phyloP scores from a whole-genome alignment of 2,329 filamentous ascomycete species.

The Teratosphaeria destructans region DNA sequence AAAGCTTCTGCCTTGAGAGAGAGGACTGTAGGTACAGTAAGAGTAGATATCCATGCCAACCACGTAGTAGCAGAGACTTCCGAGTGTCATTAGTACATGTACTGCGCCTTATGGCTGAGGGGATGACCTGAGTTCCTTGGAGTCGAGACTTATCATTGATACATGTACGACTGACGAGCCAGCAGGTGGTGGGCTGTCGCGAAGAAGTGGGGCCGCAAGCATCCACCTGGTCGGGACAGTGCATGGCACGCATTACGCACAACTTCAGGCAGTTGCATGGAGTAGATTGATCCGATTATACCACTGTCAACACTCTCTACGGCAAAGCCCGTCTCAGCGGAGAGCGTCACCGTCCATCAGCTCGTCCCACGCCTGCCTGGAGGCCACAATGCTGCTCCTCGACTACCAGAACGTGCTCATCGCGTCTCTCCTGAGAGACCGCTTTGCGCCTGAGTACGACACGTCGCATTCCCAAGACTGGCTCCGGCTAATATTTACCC shows the following conservation, averaged over 20 bases:
- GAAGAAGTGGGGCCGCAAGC: neutral
- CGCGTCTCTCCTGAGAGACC: constrained; percentile 87
- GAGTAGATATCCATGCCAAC: too few species aligned
- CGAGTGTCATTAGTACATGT: neutral
- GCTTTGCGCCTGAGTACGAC: constrained; percentile 49
- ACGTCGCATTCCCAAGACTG: neutral
- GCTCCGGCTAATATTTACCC: constrained; percentile 18
- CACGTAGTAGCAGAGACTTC: neutral
- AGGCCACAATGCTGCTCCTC: constrained; percentile 64
- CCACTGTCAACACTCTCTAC: neutral
- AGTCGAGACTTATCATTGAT: neutral
- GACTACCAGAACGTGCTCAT: constrained; percentile 99
- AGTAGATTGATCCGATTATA: neutral
- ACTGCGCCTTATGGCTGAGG: neutral
- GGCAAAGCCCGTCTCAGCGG: neutral
- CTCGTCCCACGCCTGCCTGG: neutral
- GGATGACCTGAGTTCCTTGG: neutral
- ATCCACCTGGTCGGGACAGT: neutral
- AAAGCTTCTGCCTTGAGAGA: neutral
- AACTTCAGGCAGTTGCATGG: neutral
- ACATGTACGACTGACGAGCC: too few species aligned
- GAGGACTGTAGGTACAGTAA: neutral
- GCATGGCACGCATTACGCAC: neutral
- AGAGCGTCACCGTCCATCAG: neutral
- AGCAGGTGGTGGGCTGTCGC: neutral